phyloP scores from a whole-genome alignment of 1,139 yeast species.

The Meyerozyma guilliermondii region DNA sequence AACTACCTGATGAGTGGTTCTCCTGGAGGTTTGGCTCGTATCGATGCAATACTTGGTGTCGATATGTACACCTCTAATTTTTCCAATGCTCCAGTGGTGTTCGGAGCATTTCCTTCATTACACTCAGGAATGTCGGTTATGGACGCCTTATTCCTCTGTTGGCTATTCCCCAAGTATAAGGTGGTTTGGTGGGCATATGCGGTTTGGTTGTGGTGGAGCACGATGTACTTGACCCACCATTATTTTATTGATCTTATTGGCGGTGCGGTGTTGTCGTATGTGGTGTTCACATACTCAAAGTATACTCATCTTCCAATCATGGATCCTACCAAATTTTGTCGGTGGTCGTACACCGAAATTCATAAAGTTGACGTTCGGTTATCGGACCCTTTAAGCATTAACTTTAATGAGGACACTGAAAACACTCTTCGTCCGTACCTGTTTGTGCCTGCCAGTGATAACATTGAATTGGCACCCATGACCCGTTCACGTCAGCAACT shows the following conservation, averaged over 20 bases:
- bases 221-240: constrained; percentile 95
- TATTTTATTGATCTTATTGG: constrained; percentile 89
- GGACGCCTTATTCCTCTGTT: constrained; percentile 82
- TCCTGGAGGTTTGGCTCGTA: constrained; percentile 93
- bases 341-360: constrained; percentile 70
- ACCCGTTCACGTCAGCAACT: constrained; percentile 32
- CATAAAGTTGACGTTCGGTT: constrained; percentile 21
- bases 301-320: constrained; percentile 70
- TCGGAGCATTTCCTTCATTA: constrained; percentile 97
- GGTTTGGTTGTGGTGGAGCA: constrained; percentile 95
- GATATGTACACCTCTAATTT: constrained; percentile 87
- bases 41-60: constrained; percentile 74
- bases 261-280: constrained; percentile 73
- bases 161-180: constrained; percentile 68
- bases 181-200: constrained; percentile 71
- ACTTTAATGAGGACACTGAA: constrained; percentile 4
- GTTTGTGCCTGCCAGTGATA: constrained; percentile 1
- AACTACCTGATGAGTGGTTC: constrained; percentile 89
- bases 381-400: constrained; percentile 29
- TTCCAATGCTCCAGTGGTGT: constrained; percentile 84
- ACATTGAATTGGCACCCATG: constrained; percentile 24
- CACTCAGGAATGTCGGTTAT: constrained; percentile 92
- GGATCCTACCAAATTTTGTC: constrained; percentile 59
- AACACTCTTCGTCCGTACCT: constrained; percentile 6
- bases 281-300: constrained; percentile 69